Evolutionary conservation across 2,329 filamentous ascomycete species (phyloP).

Genomic region (Fusarium brachygibbosum): DNA sequence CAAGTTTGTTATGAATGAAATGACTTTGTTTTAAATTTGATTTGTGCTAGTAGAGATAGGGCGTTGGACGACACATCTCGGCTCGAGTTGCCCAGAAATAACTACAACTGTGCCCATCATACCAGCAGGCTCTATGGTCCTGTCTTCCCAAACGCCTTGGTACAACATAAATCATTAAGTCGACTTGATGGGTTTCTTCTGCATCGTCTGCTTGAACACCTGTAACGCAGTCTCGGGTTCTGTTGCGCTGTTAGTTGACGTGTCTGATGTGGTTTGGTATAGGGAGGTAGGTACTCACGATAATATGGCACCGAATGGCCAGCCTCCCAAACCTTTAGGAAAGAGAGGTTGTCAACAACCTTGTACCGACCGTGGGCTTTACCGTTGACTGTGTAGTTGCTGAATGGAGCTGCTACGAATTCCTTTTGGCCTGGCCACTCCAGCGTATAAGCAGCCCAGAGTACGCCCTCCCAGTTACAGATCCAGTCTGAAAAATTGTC

Average conservation of each 20-base stretch:
- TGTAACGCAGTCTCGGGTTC: slow-evolving; percentile 48
- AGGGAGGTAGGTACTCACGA: slow-evolving; percentile 37
- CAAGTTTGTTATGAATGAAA: slow-evolving; percentile 18
- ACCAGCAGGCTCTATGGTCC: neutral
- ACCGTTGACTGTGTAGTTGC: slow-evolving; percentile 63
- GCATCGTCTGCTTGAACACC: slow-evolving; percentile 49
- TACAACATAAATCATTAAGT: slow-evolving; percentile 30
- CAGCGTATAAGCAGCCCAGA: slow-evolving; percentile 61
- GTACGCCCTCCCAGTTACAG: slow-evolving; percentile 69
- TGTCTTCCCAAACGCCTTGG: slow-evolving; percentile 9
- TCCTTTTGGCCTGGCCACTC: slow-evolving; percentile 56
- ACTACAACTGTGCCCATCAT: neutral
- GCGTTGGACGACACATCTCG: neutral
- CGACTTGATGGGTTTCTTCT: slow-evolving; percentile 37
- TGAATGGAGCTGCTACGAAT: slow-evolving; percentile 55
- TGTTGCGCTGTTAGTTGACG: slow-evolving; percentile 23
- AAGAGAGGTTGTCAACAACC: slow-evolving; percentile 67
- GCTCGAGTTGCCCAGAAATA: neutral
- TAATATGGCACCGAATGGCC: slow-evolving; percentile 69
- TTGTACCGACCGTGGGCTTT: slow-evolving; percentile 64
- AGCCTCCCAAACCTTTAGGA: slow-evolving; percentile 69
- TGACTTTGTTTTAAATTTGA: neutral
- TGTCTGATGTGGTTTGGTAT: no score
- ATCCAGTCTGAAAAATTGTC: slow-evolving; percentile 61
- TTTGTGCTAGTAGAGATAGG: neutral